Evolutionary conservation across 495 filamentous ascomycete species (phyloP), one percentile per base, ranked within the genome.

Genomic region (Mycothermus thermophilus): DNA sequence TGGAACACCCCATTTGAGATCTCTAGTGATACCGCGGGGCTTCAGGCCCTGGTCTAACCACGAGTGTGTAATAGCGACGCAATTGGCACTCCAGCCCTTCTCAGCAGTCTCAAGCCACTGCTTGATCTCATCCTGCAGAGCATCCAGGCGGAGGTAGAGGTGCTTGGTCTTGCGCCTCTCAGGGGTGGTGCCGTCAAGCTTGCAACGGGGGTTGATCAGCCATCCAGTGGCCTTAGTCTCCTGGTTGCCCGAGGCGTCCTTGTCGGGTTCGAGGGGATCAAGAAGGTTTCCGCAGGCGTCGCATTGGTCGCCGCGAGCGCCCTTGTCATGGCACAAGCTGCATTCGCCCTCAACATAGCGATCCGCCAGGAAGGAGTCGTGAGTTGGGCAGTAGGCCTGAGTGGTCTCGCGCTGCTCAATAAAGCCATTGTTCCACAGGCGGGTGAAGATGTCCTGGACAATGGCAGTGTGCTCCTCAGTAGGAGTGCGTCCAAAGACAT

Each of bases 261-360:
- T n/a, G 25, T 48, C 45, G 12, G 45, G 45, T 43, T 71, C 69
- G 32, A 84, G 66, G 20, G 86, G 82, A 47, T 93, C 87, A 5
- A 90, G 67, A 25, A 93, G 65, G 48, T 78, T 66, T 35, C 67
- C 66, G 42, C 84, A 95, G 45, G 78, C 79, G 55, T 95, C 87
- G 48, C 87, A 95, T 61, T 93, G 60, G 39, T 62, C 60, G 37
- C 83, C 83, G 31, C 81, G 71, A 20, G 86, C 86, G 51, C 87
- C 86, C 26, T 74, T 66, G 55, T 86, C 85, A 34, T 68, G 67
- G 60, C 82, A 95, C 20, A 42, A 28, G 38, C 37, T 72, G 59
- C 87, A 95, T 42, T 77, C 79, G 12, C 87, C 87, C 61, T 94
- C 86, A 13, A 95, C 84, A 51, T 81, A 96, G 26, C 88, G 82